A percentile compares a stretch with the other conserved stretches of the same genome.
phyloP scores from a whole-genome alignment of 495 filamentous ascomycete genomes.

The Trichoderma erinaceum region DNA sequence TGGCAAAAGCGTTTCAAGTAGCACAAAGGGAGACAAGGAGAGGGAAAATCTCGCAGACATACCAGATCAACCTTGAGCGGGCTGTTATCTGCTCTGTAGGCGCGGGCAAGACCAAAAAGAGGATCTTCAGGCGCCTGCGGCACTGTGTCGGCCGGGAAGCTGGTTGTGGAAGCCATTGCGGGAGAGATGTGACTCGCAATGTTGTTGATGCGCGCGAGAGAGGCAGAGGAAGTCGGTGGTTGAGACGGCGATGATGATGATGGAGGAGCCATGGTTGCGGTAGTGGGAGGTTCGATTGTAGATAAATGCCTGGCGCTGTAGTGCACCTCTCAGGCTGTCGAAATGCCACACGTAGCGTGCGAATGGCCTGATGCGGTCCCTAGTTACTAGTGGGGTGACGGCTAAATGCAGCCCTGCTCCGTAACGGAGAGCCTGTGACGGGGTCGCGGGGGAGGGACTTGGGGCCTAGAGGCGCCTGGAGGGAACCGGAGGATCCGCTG shows the following conservation, averaged over 20 bases:
- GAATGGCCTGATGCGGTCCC: not conserved
- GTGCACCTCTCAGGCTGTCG: not conserved
- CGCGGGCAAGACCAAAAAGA: conserved; percentile 87
- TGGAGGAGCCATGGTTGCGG: conserved; percentile 12
- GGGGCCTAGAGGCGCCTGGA: not conserved
- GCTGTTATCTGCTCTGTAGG: conserved; percentile 75
- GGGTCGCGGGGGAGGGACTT: not conserved
- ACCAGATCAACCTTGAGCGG: conserved; percentile 86
- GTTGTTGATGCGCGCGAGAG: conserved; percentile 39
- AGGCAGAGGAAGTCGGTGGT: conserved; percentile 18
- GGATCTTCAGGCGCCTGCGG: conserved; percentile 92
- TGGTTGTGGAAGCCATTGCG: conserved; percentile 43
- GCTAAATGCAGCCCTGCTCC: not conserved
- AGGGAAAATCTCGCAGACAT: conserved; percentile 16
- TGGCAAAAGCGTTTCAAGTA: not conserved
- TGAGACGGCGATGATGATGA: conserved; percentile 18
- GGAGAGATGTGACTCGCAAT: conserved; percentile 38
- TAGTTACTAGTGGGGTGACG: not conserved
- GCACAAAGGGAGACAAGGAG: not conserved
- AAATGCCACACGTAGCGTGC: not conserved
- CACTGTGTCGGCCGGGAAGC: conserved; percentile 72
- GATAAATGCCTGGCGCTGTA: not conserved
- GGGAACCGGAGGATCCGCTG: not conserved
- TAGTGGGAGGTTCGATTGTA: not conserved
- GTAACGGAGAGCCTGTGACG: too few relatives aligned